Base-by-base conservation (phyloP, 495 filamentous ascomycete genomes). In the Talaromyces nanjingensis region DNA sequence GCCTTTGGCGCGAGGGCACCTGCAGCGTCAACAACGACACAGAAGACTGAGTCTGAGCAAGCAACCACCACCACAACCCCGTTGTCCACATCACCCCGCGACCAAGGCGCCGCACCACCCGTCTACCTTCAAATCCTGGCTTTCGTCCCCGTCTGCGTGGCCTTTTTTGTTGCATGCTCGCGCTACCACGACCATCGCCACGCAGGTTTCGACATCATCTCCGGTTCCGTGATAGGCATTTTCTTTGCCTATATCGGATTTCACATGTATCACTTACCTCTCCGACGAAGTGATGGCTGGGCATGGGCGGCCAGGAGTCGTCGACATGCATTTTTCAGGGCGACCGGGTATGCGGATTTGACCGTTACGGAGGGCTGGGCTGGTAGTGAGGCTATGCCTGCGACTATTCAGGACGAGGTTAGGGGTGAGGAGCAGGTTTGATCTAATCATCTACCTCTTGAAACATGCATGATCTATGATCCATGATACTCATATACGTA, bases 201-300 rank as follows among this genome's bases (percentile, higher is more conserved):
- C 64, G 81, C 85, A 45, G 86, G 81, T 4, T 86, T 88, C 60
- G 88, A 91, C 65, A 79, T 90, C 59, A 70, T 91, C 3, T 83
- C 76, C 64, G 88, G 88, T 1, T 73, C 79, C 1, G 57, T 81
- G 5, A 74, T 89, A 62, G 88, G 88, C 0, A 74, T 86, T 4
- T 66, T 77, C 18, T 79, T 77, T 57, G 82, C 85, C 6, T 85
- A 75, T 64, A 72, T 88, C 31, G 78, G 77, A 0, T 89, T 89
- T 73, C 74, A 82, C 7, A 84, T 85, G 80, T 91, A 89, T 63
- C 87, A 91, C 67, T 75, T 90, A 8, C 87, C 89, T 12, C 83
- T 92, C 66, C 76, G 76, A 16, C 76, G 79, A 27, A 88, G 87
- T 11, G 81, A 75, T 9, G 83, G 82, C 6, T 84, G 82, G 78